phyloP scores from a whole-genome alignment of 306 rosid species.

The Lathyrus oleraceus region DNA sequence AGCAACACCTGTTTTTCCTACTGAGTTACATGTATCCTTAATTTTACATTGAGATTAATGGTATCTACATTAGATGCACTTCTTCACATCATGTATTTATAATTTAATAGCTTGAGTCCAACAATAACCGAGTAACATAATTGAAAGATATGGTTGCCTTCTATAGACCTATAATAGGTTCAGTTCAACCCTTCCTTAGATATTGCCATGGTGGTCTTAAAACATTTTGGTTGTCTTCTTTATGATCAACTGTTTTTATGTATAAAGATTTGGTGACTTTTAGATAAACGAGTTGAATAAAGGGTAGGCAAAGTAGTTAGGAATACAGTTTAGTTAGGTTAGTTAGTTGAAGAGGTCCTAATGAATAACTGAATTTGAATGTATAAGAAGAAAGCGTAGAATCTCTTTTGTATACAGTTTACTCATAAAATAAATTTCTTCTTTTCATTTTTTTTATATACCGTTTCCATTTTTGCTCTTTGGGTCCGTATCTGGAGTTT shows the following conservation, averaged over 20 bases:
- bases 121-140: neutral
- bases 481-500: neutral
- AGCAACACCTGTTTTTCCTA: conserved; percentile 37
- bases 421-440: neutral
- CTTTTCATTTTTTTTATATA: no score
- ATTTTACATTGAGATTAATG: conserved; percentile 22
- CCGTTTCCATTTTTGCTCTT: neutral
- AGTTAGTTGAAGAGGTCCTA: neutral
- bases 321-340: neutral
- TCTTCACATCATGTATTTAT: conserved; percentile 6
- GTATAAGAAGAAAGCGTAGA: neutral
- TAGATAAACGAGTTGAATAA: neutral
- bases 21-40: conserved; percentile 2
- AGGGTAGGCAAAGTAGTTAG: neutral
- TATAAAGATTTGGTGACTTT: conserved; percentile 8
- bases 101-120: conserved; percentile 7
- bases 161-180: neutral
- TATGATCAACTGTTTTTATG: neutral
- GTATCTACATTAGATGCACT: conserved; percentile 13
- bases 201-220: neutral
- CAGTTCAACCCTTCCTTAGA: neutral
- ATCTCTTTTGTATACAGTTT: neutral
- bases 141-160: neutral
- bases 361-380: neutral
- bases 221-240: neutral